Evolutionary conservation across 345 rosid genomes (phyloP), one percentile per base, ranked within the genome.

Genomic region (Eucalyptus shirleyi): DNA sequence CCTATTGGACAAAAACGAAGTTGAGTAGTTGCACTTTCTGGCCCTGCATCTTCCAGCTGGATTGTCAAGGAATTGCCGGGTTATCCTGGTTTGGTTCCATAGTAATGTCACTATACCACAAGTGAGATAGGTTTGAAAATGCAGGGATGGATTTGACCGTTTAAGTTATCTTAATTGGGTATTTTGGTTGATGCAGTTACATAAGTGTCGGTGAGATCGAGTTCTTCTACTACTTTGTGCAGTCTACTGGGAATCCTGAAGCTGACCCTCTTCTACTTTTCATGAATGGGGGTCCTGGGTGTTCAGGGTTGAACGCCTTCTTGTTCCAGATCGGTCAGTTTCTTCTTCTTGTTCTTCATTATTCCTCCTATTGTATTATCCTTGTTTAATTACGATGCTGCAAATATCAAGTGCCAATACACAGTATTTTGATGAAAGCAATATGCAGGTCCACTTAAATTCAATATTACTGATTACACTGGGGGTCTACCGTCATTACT

Each of bases 391-490:
- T 19, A 37, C 23, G 45, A 18, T 1, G 82, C 45, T 19, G 82
- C 45, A 37, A 34, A 72, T 42, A 19, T 19, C 44, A 21, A 72
- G 8, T 10, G 82, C 6, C 1, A 18, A 34, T 12, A 10, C 1
- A 9, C 14, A 37, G 82, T 72, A 37, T 37, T 67, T 37, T 19
- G 44, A 72, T 37, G 28, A 0, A 5, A 18, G 26, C 82, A 0
- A 34, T 37, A 34, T 72, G 82, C 45, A 92, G 93, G 93, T 4
- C 93, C 93, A 1, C 88, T 91, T 77, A 47, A 55, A 49, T 87
- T 92, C 81, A 88, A 91, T 32, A 9, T 88, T 12, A 87, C 62
- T 15, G 89, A 88, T 17, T 90, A 90, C 85, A 85, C 62, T 11
- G 90, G 92, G 23, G 91, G 90, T 26, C n/a, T 89, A 30, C 92